Conservation (phyloP, 2,329 filamentous ascomycete species). For the Teratosphaeria zuluensis region DNA sequence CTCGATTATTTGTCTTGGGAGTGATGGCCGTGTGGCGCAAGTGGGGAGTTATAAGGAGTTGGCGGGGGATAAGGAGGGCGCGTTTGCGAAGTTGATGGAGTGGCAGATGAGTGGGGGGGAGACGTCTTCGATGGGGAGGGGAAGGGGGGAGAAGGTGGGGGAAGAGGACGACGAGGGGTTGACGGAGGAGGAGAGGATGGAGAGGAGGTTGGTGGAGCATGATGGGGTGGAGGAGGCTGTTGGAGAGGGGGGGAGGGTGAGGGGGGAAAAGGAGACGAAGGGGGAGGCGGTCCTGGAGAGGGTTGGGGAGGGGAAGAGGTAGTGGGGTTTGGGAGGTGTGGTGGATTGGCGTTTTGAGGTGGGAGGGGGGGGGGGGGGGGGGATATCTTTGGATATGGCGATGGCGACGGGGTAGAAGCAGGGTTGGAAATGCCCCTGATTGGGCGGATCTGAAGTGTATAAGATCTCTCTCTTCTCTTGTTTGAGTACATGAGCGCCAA, state of each 20-base stretch:
- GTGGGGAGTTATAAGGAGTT: conserved; percentile 75
- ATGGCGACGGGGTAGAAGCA: too few species aligned
- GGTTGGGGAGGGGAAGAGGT: background rate
- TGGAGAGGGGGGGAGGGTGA: conserved; percentile 20
- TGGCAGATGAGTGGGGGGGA: conserved; percentile 64
- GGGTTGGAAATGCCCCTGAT: too few species aligned
- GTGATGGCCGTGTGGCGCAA: conserved; percentile 81
- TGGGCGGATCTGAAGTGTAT: too few species aligned
- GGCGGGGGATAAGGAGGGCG: conserved; percentile 61
- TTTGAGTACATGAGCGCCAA: too few species aligned
- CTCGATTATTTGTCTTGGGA: conserved; percentile 81
- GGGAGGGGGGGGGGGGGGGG: too few species aligned
- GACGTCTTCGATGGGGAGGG: background rate
- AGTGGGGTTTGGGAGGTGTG: background rate
- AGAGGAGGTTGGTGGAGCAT: conserved; percentile 30
- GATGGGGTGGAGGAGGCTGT: conserved; percentile 26
- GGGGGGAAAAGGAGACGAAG: conserved; percentile 19
- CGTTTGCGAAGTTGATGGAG: conserved; percentile 94
- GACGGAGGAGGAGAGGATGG: conserved; percentile 42
- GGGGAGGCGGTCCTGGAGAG: conserved; percentile 22
- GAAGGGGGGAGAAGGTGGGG: background rate
- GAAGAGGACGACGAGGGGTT: conserved; percentile 26
- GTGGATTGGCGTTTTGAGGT: too few species aligned
- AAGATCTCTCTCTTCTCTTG: too few species aligned
- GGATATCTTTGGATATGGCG: too few species aligned